Evolutionary conservation across 1,284 basidiomycete species (phyloP).

Genomic region (Trichosporon ovoides): DNA sequence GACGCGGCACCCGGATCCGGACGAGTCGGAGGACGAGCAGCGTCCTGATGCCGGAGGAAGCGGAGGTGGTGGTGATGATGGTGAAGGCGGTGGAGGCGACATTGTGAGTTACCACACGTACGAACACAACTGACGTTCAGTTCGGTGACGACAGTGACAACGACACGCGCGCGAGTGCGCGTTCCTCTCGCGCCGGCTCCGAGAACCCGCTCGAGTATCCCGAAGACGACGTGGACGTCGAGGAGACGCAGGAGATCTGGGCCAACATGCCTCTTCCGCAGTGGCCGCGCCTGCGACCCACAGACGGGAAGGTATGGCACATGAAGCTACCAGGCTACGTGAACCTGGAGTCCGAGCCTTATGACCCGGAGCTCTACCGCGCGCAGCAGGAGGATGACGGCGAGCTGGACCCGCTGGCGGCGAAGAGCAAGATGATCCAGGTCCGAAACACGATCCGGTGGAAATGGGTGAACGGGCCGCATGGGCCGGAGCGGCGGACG

Average conservation of each 20-base stretch:
- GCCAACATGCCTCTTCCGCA: slow-evolving; percentile 38
- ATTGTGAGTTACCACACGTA: slow-evolving; percentile 21
- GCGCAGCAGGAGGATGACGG: slow-evolving; percentile 30
- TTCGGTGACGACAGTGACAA: slow-evolving; percentile 9
- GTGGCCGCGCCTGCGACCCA: slow-evolving; percentile 35
- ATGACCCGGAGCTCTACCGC: slow-evolving; percentile 41
- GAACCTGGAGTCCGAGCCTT: slow-evolving; percentile 42
- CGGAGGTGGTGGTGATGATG: slow-evolving; percentile 16
- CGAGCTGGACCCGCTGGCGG: slow-evolving; percentile 23
- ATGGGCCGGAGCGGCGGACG: slow-evolving; percentile 36
- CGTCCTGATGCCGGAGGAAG: neutral
- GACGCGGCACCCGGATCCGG: slow-evolving; percentile 4
- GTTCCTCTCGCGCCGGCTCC: slow-evolving; percentile 15
- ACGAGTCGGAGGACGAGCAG: slow-evolving; percentile 3
- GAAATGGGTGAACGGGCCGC: slow-evolving; percentile 41
- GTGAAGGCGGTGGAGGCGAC: no score
- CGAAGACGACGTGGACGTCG: slow-evolving; percentile 32
- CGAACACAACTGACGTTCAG: neutral
- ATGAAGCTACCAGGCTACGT: slow-evolving; percentile 45
- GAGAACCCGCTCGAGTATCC: slow-evolving; percentile 43
- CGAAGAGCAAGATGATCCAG: slow-evolving; percentile 43
- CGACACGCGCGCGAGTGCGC: slow-evolving; percentile 20
- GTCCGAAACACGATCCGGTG: slow-evolving; percentile 47
- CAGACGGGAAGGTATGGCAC: slow-evolving; percentile 44
- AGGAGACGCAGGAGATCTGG: slow-evolving; percentile 25